These are phyloP conservation scores for Chytriomyces hyalinus DNA, from an alignment of 192 early-diverging fungal genomes.

Conservation along the genomic window DNA sequence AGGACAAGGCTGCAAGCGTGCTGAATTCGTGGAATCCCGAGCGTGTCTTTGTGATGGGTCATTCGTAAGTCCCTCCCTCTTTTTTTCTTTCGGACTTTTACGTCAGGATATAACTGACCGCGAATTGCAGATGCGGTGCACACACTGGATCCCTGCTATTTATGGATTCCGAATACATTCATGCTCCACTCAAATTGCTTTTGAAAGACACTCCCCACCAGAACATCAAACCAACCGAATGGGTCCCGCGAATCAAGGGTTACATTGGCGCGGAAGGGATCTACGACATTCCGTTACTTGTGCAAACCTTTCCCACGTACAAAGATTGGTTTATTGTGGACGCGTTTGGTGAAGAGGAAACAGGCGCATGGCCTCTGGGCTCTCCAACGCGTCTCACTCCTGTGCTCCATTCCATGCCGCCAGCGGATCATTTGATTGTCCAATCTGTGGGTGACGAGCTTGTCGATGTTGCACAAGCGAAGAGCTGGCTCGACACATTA, in stretches of 20 bases:
- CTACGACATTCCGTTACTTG: conserved; percentile 75
- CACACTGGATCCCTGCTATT: conserved; percentile 69
- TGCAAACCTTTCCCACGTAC: conserved; percentile 70
- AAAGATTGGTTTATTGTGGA: conserved; percentile 68
- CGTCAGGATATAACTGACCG: conserved; percentile 45
- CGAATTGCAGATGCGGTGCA: conserved; percentile 83
- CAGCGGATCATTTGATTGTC: conserved; percentile 58
- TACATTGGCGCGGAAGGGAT: conserved; percentile 83
- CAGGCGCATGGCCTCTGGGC: conserved; percentile 41
- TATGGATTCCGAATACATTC: conserved; percentile 50
- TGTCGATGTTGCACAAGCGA: conserved; percentile 63
- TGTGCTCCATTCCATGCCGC: conserved; percentile 24
- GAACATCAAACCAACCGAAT: neutral
- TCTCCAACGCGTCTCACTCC: conserved; percentile 52
- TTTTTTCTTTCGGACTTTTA: neutral
- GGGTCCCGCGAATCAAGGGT: conserved; percentile 52
- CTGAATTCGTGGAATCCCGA: conserved; percentile 9
- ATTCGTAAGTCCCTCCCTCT: neutral
- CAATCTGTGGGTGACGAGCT: conserved; percentile 75
- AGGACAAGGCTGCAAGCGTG: neutral
- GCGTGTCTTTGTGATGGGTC: conserved; percentile 10
- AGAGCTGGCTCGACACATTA: conserved; percentile 48
- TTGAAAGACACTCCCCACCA: neutral
- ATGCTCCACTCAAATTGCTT: neutral
- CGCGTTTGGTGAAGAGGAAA: conserved; percentile 66